Conservation (phyloP, 176 grass and related monocot species). For the Oryza coarctata region DNA sequence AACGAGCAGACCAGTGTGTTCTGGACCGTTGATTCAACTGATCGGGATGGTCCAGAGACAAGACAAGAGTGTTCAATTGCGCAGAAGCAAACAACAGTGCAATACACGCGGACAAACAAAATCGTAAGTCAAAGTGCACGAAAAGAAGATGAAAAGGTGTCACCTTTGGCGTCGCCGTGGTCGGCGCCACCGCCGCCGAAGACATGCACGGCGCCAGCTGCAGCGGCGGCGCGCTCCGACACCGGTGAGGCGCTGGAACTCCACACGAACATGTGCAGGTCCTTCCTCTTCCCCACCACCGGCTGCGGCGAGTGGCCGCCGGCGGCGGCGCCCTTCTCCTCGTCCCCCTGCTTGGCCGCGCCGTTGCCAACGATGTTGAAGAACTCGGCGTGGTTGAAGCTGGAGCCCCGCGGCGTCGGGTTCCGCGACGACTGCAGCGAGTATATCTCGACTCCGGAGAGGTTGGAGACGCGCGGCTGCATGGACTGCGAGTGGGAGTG, state of each 20-base stretch:
- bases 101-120: background rate
- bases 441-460: slow-evolving; percentile 89
- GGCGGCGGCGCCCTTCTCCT: slow-evolving; percentile 50
- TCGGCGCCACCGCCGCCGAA: slow-evolving; percentile 57
- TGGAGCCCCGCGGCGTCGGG: slow-evolving; percentile 77
- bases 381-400: slow-evolving; percentile 92
- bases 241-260: slow-evolving; percentile 54
- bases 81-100: background rate
- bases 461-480: slow-evolving; percentile 72
- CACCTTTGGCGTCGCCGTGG: slow-evolving; percentile 72
- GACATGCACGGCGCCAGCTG: slow-evolving; percentile 25
- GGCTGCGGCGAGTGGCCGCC: slow-evolving; percentile 34
- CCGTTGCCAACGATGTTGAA: slow-evolving; percentile 68
- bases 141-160: background rate
- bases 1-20: background rate
- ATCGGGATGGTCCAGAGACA: background rate
- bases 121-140: background rate
- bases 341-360: slow-evolving; percentile 43
- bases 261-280: slow-evolving; percentile 73
- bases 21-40: background rate
- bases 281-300: slow-evolving; percentile 52
- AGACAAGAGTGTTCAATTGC: background rate
- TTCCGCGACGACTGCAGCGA: slow-evolving; percentile 92
- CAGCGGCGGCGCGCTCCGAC: slow-evolving; percentile 9
- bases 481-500: slow-evolving; percentile 45